These are phyloP conservation scores for sunflower (Helianthus annuus) DNA, from an alignment of 129 eudicot species.

Conservation along the genomic window HanXRQr2.0-SUNRISE NC_035434.2:140785913-140786412, in stretches of 20 bases:
- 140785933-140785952: conserved; percentile 55
- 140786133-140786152: too few species aligned
- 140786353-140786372: neutral
- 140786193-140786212: too few species aligned
- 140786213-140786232: too few species aligned
- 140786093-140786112: conserved; percentile 71
- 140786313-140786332: conserved; percentile 57
- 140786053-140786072: conserved; percentile 59
- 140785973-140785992: conserved; percentile 80
- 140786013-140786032: conserved; percentile 77
- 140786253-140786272: too few species aligned
- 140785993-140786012: conserved; percentile 67
- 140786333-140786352: conserved; percentile 7
- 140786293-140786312: conserved; percentile 36
- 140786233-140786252: too few species aligned
- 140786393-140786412: too few species aligned
- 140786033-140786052: conserved; percentile 68
- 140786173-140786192: too few species aligned
- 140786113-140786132: too few species aligned
- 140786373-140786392: neutral
- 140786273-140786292: too few species aligned
- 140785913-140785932: conserved; percentile 63
- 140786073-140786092: conserved; percentile 69
- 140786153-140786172: too few species aligned
- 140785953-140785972: conserved; percentile 52